Evolutionary conservation across 2,329 filamentous ascomycete genomes (phyloP).

Genomic region (Aspergillus thermomutatus): DNA sequence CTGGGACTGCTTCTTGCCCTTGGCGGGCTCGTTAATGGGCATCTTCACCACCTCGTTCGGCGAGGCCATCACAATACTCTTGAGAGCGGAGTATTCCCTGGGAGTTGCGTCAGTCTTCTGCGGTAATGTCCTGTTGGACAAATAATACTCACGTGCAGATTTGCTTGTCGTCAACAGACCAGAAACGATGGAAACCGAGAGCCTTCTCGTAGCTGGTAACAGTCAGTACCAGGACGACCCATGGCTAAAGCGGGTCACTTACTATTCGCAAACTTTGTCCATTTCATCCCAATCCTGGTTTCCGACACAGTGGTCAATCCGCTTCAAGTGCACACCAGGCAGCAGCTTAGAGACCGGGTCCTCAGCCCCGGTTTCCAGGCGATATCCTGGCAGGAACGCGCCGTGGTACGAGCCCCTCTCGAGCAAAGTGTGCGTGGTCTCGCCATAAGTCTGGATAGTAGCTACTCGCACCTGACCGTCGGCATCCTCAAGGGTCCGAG

Average conservation of each 20-base stretch:
- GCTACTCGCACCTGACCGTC: constrained; percentile 68
- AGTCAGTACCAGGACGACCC: neutral
- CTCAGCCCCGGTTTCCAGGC: constrained; percentile 45
- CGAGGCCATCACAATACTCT: constrained; percentile 85
- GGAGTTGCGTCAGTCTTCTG: neutral
- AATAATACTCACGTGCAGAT: constrained; percentile 62
- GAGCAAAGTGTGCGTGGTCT: constrained; percentile 91
- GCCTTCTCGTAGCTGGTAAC: constrained; percentile 71
- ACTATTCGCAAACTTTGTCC: constrained; percentile 60
- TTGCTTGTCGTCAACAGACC: constrained; percentile 90
- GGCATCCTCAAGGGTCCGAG: constrained; percentile 59
- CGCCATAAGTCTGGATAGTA: constrained; percentile 86
- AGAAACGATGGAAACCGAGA: constrained; percentile 94
- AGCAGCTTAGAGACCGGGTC: constrained; percentile 51
- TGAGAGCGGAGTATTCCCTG: constrained; percentile 78
- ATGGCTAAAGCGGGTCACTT: constrained; percentile 18
- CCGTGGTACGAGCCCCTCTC: constrained; percentile 68
- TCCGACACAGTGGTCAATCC: constrained; percentile 94
- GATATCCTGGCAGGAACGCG: constrained; percentile 79
- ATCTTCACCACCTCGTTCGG: constrained; percentile 88
- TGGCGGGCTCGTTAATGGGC: constrained; percentile 95
- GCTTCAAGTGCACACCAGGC: constrained; percentile 64
- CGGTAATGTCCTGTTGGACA: too few relatives aligned
- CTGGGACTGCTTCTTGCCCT: constrained; percentile 85
- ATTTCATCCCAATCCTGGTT: constrained; percentile 97